A percentile compares a stretch with the other conserved stretches of the same genome.
These are phyloP conservation scores for Neofusicoccum laricinum DNA, from an alignment of 2,329 filamentous ascomycete species.

Conservation along the genomic window DNA sequence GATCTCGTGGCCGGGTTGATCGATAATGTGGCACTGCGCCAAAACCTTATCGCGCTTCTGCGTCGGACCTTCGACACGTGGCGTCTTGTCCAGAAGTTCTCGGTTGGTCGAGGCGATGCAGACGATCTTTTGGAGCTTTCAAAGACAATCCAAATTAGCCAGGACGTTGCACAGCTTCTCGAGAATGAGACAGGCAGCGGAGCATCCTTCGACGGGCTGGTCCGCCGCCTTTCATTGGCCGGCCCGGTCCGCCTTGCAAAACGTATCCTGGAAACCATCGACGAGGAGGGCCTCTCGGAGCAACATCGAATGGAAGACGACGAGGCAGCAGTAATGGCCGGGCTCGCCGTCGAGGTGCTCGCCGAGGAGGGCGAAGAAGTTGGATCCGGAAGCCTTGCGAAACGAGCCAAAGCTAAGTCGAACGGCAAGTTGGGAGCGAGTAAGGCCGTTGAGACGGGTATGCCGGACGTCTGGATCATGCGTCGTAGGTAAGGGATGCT, in stretches of 20 bases:
- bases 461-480: constrained; percentile 62
- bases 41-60: constrained; percentile 66
- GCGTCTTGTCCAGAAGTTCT: constrained; percentile 89
- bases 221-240: constrained; percentile 62
- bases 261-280: constrained; percentile 74
- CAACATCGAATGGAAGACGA: constrained; percentile 75
- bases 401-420: constrained; percentile 34
- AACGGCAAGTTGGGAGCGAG: neutral
- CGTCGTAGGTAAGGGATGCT: constrained; percentile 38
- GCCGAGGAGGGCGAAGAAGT: constrained; percentile 61
- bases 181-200: constrained; percentile 27
- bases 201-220: constrained; percentile 37
- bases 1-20: constrained; percentile 79
- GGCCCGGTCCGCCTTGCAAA: constrained; percentile 66
- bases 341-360: constrained; percentile 72
- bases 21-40: constrained; percentile 63
- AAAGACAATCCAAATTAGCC: constrained; percentile 73
- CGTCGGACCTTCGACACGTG: constrained; percentile 79
- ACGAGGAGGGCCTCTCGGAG: constrained; percentile 84
- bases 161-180: constrained; percentile 57
- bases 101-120: constrained; percentile 83
- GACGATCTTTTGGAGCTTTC: constrained; percentile 86
- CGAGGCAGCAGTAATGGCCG: constrained; percentile 67
- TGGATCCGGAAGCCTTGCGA: constrained; percentile 45
- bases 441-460: constrained; percentile 21